Evolutionary conservation across 768 basidiomycete genomes (phyloP).

Genomic region (Cantharellus anzutake): DNA sequence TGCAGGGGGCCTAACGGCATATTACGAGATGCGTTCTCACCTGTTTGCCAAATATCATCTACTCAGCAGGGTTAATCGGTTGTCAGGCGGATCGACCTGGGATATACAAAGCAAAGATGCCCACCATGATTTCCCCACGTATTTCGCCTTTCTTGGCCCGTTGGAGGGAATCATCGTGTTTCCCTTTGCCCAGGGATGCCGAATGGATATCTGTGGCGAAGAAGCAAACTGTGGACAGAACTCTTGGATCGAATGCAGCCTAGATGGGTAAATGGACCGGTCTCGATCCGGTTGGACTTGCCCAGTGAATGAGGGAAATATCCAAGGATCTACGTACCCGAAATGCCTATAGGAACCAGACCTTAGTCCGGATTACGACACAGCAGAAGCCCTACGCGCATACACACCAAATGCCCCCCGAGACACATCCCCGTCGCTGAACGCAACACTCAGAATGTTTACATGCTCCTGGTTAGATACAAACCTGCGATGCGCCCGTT

Average conservation of each 20-base stretch:
- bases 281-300: background rate
- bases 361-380: background rate
- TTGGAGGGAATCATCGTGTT: constrained; percentile 57
- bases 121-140: constrained; percentile 70
- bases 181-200: constrained; percentile 70
- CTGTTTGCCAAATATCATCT: constrained; percentile 96
- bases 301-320: background rate
- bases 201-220: constrained; percentile 90
- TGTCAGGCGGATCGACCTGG: background rate
- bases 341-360: constrained; percentile 23
- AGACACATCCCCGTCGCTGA: constrained; percentile 81
- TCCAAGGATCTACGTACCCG: constrained; percentile 19
- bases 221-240: constrained; percentile 76
- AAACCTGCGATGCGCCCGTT: constrained; percentile 77
- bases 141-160: constrained; percentile 60
- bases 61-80: background rate
- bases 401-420: constrained; percentile 60
- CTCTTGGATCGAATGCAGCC: constrained; percentile 77
- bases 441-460: background rate
- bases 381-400: background rate
- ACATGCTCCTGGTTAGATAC: background rate
- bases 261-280: background rate
- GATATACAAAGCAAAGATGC: constrained; percentile 12
- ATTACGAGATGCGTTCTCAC: constrained; percentile 18
- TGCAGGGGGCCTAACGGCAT: background rate